These are phyloP conservation scores for Leptographium lundbergii DNA, from an alignment of 2,329 filamentous ascomycete species.

Conservation along the genomic window DNA sequence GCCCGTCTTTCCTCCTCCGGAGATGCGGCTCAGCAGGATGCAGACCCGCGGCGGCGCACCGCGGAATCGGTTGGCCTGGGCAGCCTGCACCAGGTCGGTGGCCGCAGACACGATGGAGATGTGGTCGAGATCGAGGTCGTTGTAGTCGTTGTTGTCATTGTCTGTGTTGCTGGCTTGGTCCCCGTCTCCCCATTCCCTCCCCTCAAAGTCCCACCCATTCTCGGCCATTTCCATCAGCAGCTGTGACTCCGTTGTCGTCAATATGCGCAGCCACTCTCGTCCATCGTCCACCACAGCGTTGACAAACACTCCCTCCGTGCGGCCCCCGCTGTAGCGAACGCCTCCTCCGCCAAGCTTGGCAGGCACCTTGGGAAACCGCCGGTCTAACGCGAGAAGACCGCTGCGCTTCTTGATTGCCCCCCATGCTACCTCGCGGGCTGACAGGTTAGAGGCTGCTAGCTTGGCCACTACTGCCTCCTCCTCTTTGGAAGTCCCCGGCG, in stretches of 20 bases:
- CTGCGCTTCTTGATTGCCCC: constrained; percentile 17
- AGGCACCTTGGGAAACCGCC: constrained; percentile 12
- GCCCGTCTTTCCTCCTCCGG: constrained; percentile 10
- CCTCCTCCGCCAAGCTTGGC: background rate
- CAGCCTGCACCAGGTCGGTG: constrained; percentile 17
- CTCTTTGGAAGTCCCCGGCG: background rate
- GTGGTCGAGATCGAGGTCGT: constrained; percentile 13
- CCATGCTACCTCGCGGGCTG: constrained; percentile 15
- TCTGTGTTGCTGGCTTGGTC: constrained; percentile 7
- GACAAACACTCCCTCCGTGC: constrained; percentile 12
- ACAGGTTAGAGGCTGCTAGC: constrained; percentile 8
- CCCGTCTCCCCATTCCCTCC: background rate
- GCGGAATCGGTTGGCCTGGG: constrained; percentile 16
- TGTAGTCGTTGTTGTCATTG: constrained; percentile 7
- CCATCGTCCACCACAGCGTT: constrained; percentile 22
- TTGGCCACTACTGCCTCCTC: background rate
- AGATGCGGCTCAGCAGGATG: constrained; percentile 18
- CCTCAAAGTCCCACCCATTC: constrained; percentile 18
- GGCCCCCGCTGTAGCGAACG: background rate
- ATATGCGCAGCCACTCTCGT: constrained; percentile 21
- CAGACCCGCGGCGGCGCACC: constrained; percentile 15
- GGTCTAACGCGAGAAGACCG: constrained; percentile 17
- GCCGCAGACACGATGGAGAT: constrained; percentile 16
- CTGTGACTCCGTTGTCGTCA: constrained; percentile 17
- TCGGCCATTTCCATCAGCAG: constrained; percentile 20